These are phyloP conservation scores for Gaeumannomyces tritici DNA, from an alignment of 2,329 filamentous ascomycete genomes.

Conservation along the genomic window DNA sequence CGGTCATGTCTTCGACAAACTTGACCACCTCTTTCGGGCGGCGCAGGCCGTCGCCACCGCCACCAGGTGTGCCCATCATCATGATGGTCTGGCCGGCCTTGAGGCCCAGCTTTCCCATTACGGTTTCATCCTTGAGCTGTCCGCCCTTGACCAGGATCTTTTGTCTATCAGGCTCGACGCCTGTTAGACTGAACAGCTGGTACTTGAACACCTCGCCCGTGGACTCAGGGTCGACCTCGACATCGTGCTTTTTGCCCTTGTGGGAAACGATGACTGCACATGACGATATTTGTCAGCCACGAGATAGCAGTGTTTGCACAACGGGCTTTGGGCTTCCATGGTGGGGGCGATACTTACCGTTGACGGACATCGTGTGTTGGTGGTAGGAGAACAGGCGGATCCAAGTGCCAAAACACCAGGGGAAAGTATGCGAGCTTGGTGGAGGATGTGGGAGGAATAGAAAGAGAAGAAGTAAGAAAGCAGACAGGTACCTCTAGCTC, in stretches of 20 bases:
- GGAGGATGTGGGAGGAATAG: not conserved
- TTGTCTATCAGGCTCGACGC: slow-evolving; percentile 91
- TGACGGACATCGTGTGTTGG: not conserved
- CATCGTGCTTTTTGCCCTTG: slow-evolving; percentile 87
- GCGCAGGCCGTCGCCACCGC: slow-evolving; percentile 48
- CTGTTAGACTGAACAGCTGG: slow-evolving; percentile 89
- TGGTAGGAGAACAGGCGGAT: not conserved
- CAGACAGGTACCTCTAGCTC: too few species aligned
- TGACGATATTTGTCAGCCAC: not conserved
- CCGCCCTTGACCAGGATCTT: slow-evolving; percentile 93
- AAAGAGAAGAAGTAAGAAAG: too few species aligned
- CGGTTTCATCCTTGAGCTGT: slow-evolving; percentile 90
- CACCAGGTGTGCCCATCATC: slow-evolving; percentile 89
- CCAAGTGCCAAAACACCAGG: not conserved
- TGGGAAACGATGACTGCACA: slow-evolving; percentile 80
- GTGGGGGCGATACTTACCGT: not conserved
- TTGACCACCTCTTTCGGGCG: slow-evolving; percentile 74
- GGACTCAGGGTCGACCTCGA: slow-evolving; percentile 78
- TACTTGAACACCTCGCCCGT: slow-evolving; percentile 92
- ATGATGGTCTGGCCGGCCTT: slow-evolving; percentile 83
- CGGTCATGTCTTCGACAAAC: slow-evolving; percentile 96
- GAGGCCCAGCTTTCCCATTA: slow-evolving; percentile 72
- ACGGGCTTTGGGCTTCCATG: not conserved
- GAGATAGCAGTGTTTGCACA: not conserved
- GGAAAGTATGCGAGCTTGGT: not conserved